Conservation (phyloP, 768 basidiomycete genomes). For the Collybiopsis luxurians region DNA sequence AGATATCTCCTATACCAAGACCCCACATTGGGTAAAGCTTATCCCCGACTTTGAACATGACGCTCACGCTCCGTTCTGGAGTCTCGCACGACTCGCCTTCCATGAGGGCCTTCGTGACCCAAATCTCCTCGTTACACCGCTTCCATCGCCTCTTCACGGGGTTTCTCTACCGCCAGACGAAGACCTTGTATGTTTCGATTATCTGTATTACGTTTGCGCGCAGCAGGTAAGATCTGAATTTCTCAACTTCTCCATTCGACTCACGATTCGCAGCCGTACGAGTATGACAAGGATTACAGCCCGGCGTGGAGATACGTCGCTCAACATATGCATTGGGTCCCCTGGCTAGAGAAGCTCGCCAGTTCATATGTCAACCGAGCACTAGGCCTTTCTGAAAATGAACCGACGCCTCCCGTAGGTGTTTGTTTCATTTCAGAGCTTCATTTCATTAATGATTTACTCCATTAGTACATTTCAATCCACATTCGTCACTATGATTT, state of each 20-base stretch:
- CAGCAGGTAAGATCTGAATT: slow-evolving; percentile 34
- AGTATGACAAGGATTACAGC: slow-evolving; percentile 55
- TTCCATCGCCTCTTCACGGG: slow-evolving; percentile 36
- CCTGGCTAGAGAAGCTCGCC: slow-evolving; percentile 37
- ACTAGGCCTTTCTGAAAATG: slow-evolving; percentile 33
- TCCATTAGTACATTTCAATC: slow-evolving; percentile 50
- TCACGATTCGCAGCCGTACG: slow-evolving; percentile 38
- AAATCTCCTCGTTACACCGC: slow-evolving; percentile 35
- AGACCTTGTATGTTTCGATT: slow-evolving; percentile 51
- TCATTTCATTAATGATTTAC: neutral
- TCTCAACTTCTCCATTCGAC: neutral
- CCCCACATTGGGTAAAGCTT: slow-evolving; percentile 47
- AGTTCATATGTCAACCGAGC: slow-evolving; percentile 44
- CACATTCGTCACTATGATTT: slow-evolving; percentile 61
- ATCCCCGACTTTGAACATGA: slow-evolving; percentile 45
- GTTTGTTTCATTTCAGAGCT: neutral
- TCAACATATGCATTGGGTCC: slow-evolving; percentile 48
- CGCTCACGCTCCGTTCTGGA: slow-evolving; percentile 42
- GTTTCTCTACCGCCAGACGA: slow-evolving; percentile 49
- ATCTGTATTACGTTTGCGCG: slow-evolving; percentile 47
- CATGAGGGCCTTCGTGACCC: slow-evolving; percentile 36
- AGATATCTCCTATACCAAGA: slow-evolving; percentile 55
- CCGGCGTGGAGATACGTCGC: slow-evolving; percentile 60
- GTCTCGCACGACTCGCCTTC: slow-evolving; percentile 43
- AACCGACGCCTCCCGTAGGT: slow-evolving; percentile 46